A percentile compares a stretch with the other conserved stretches of the same genome.
Evolutionary conservation across 139 green algal species (phyloP).

Genomic region (Ulvella scutata): DNA sequence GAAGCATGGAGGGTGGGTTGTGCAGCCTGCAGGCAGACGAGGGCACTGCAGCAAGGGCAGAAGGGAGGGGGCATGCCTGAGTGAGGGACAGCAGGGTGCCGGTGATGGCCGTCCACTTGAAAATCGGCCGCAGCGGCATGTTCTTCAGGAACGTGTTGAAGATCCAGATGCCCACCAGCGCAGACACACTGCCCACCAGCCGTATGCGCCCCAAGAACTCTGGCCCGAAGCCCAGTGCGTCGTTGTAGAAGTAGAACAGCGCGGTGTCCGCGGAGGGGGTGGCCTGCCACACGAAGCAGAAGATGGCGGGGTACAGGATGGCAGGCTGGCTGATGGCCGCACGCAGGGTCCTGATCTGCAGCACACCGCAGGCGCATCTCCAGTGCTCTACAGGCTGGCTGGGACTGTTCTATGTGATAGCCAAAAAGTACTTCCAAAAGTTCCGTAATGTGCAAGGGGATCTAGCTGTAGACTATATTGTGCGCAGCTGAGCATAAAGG

Average conservation of each 20-base stretch:
- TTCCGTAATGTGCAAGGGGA: too few relatives aligned
- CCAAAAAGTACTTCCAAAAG: too few relatives aligned
- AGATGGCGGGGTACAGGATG: slow-evolving; percentile 27
- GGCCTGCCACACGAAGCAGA: slow-evolving; percentile 45
- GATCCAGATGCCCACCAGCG: slow-evolving; percentile 42
- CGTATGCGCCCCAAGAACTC: slow-evolving; percentile 82
- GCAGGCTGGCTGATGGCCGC: slow-evolving; percentile 16
- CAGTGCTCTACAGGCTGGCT: too few relatives aligned
- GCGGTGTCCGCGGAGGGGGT: slow-evolving; percentile 33
- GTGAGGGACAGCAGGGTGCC: slow-evolving; percentile 61
- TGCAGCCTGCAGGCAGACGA: too few relatives aligned
- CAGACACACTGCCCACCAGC: slow-evolving; percentile 61
- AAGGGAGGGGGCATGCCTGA: slow-evolving; percentile 63
- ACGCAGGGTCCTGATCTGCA: slow-evolving; percentile 23
- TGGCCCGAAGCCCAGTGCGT: slow-evolving; percentile 32
- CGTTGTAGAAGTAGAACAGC: slow-evolving; percentile 57
- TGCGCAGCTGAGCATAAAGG: too few relatives aligned
- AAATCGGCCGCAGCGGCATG: slow-evolving; percentile 8
- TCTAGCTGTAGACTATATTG: too few relatives aligned
- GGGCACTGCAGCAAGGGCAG: neutral
- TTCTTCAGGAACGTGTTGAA: slow-evolving; percentile 66
- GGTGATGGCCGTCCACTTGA: slow-evolving; percentile 45
- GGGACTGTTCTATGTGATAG: too few relatives aligned
- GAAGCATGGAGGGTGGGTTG: too few relatives aligned
- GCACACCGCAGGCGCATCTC: neutral